Percentiles rank a stretch among this genome's conserved stretches.
Evolutionary conservation across 2,329 filamentous ascomycete species (phyloP).

Genomic region (Alternaria triticina): DNA sequence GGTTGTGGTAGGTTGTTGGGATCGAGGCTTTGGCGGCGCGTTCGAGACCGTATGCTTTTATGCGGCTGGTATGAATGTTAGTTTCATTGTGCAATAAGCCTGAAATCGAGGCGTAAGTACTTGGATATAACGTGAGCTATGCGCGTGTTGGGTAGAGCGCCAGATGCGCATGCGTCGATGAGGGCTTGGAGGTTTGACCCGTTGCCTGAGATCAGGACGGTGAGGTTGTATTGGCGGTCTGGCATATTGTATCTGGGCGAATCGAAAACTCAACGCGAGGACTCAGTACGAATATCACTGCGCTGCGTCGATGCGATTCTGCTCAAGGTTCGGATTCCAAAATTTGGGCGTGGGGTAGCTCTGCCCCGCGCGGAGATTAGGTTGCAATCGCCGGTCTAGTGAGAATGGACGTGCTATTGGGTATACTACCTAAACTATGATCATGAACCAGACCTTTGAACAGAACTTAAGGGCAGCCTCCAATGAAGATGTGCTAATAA

Average conservation of each 20-base stretch:
- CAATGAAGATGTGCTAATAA: neutral
- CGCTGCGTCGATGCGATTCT: neutral
- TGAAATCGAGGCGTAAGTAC: slow-evolving; percentile 15
- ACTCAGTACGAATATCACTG: neutral
- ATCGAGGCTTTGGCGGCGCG: slow-evolving; percentile 68
- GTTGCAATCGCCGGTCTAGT: slow-evolving; percentile 3
- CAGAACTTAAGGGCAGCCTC: neutral
- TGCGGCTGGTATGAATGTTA: slow-evolving; percentile 40
- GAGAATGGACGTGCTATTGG: neutral
- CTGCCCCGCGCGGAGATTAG: slow-evolving; percentile 18
- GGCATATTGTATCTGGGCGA: slow-evolving; percentile 21
- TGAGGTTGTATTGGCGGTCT: slow-evolving; percentile 57
- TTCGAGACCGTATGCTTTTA: slow-evolving; percentile 68
- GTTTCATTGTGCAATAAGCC: neutral
- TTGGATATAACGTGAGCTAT: slow-evolving; percentile 69
- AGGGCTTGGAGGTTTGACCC: slow-evolving; percentile 83
- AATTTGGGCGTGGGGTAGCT: slow-evolving; percentile 34
- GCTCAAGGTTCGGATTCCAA: slow-evolving; percentile 10
- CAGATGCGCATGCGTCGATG: slow-evolving; percentile 63
- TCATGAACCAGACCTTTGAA: neutral
- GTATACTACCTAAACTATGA: slow-evolving; percentile 9
- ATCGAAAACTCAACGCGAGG: neutral
- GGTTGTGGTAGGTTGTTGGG: slow-evolving; percentile 80
- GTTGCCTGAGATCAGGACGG: slow-evolving; percentile 67
- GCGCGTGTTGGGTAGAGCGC: slow-evolving; percentile 57